Conservation (phyloP, 306 rosid genomes). For the Vigna trinervia region DNA sequence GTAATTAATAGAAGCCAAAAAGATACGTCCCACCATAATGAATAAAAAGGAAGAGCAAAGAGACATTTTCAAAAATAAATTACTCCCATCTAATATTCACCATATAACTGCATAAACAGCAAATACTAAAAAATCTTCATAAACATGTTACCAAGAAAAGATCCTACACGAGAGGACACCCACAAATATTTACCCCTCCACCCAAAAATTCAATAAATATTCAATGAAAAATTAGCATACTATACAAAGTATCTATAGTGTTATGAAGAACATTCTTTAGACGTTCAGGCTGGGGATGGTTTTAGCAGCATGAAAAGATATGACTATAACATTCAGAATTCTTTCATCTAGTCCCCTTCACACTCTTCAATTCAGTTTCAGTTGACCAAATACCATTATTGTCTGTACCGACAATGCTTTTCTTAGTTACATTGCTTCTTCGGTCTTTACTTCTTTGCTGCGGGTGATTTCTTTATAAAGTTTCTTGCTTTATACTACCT, state of each 20-base stretch:
- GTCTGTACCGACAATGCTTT: not conserved
- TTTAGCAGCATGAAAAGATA: constrained; percentile 1
- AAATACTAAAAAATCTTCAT: not conserved
- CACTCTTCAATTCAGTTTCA: not conserved
- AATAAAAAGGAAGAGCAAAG: not conserved
- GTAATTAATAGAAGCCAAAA: not conserved
- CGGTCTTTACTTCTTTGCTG: not conserved
- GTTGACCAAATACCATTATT: constrained; percentile 21
- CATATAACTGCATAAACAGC: not conserved
- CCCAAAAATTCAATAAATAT: not conserved
- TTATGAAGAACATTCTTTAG: not conserved
- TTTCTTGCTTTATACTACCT: not conserved
- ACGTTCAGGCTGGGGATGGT: not conserved
- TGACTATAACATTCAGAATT: constrained; percentile 16
- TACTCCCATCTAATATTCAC: not conserved
- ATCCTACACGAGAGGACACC: not conserved
- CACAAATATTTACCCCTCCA: not conserved
- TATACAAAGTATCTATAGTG: not conserved
- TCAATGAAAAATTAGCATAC: not conserved
- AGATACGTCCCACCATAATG: constrained; percentile 8
- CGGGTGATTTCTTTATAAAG: not conserved
- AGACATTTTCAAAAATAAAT: not conserved
- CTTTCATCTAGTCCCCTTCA: not conserved
- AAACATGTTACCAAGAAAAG: not conserved
- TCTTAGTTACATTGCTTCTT: constrained; percentile 16